A percentile compares a stretch with the other conserved stretches of the same genome.
Evolutionary conservation across 768 basidiomycete species (phyloP).

Genomic region (Tremella yokohamensis): DNA sequence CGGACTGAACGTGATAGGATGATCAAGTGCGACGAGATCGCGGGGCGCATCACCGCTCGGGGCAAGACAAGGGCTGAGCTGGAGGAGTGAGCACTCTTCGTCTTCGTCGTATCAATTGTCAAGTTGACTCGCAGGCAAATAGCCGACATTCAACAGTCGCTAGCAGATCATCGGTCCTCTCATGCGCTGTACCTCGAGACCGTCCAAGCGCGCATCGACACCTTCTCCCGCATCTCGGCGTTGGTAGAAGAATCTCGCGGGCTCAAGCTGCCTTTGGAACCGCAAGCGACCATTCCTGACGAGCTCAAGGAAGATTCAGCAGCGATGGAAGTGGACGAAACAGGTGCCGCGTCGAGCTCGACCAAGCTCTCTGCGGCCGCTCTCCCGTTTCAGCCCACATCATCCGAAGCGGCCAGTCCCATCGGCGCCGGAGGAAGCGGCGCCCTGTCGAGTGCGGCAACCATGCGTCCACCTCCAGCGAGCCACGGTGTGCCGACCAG

Average conservation of each 20-base stretch:
- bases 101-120: not conserved
- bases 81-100: conserved; percentile 35
- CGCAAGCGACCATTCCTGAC: conserved; percentile 5
- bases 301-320: conserved; percentile 12
- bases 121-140: conserved; percentile 28
- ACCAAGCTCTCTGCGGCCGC: conserved; percentile 25
- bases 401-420: not conserved
- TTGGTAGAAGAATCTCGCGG: conserved; percentile 31
- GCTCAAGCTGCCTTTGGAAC: conserved; percentile 30
- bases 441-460: not conserved
- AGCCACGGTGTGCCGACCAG: conserved; percentile 3
- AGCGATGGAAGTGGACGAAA: conserved; percentile 39
- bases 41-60: conserved; percentile 24
- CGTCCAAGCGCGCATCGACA: conserved; percentile 28
- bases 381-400: conserved; percentile 34
- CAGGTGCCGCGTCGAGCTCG: not conserved
- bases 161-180: conserved; percentile 33
- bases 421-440: not conserved
- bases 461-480: not conserved
- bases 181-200: conserved; percentile 24
- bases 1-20: conserved; percentile 29
- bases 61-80: conserved; percentile 32
- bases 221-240: conserved; percentile 25
- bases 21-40: conserved; percentile 42
- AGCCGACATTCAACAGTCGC: conserved; percentile 17